Base-by-base conservation (phyloP, 2,329 filamentous ascomycete species). In the Neofusicoccum kwambonambiense region DNA sequence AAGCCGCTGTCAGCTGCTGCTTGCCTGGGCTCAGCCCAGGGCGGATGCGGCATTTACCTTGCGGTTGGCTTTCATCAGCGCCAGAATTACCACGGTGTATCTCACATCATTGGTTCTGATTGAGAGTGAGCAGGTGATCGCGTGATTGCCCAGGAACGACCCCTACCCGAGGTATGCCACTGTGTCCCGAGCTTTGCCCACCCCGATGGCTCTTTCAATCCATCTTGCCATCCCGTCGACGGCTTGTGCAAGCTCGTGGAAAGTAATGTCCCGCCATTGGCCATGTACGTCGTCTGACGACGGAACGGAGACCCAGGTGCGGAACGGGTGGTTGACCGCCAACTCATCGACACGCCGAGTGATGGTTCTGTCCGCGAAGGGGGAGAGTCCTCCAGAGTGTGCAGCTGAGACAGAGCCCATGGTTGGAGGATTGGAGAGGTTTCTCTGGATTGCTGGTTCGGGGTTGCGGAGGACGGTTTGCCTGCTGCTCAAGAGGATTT, bases 101-200 rank as follows among this genome's bases (percentile, higher is more conserved):
- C 58, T 42, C 8, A 62, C 27, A 7, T 65, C 64, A 15, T 65
- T 65, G 31, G 37, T 49, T 5, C 64, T 65, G 45, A 6, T 27
- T 9, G 4, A 9, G 1, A 4, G 27, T 60, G 8, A 64, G 42
- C 34, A 34, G 8, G 8, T 13, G 15, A 19, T 12, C 47, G 8
- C 6, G 22, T 19, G 8, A 12, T 11, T 22, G 12, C 2, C 9
- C 6, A 27, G 2, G 9, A 2, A 12, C 17, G 22, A 31, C 8
- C 8, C 54, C 44, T 37, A 65, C 64, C 64, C 64, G 8, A 65
- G 49, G 37, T 65, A 65, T 42, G 64, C 64, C 11, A 65, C 58
- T 2, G 64, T 62, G 19, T 65, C 64, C 34, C 57, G 17, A 3
- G 51, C 56, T 27, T 39, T 56, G 17, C 57, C 56, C 15, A 27